phyloP scores from a whole-genome alignment of 257 asterid species.

The Solanum bukasovii region DNA sequence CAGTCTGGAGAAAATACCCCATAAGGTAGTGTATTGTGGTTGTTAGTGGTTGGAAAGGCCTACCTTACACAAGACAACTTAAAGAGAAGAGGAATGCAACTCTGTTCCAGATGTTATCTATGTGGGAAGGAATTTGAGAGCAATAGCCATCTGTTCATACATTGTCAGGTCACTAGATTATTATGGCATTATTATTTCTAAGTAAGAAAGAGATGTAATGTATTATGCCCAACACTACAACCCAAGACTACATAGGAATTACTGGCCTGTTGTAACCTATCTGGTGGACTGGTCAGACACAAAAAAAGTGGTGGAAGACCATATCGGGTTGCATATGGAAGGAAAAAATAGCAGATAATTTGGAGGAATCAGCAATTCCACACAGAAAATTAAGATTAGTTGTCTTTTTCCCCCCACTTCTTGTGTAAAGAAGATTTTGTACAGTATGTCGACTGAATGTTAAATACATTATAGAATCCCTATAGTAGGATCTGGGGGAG shows the following conservation, averaged over 20 bases:
- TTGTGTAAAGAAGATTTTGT: background rate
- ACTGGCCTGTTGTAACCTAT: background rate
- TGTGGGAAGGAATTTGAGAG: background rate
- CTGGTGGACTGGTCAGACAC: background rate
- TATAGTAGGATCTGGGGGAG: background rate
- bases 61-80: background rate
- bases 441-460: background rate
- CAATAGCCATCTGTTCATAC: background rate
- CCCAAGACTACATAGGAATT: background rate
- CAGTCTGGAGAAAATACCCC: background rate
- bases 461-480: background rate
- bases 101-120: background rate
- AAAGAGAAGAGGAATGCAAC: background rate
- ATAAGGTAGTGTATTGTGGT: background rate
- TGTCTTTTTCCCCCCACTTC: background rate
- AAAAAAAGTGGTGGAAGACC: background rate
- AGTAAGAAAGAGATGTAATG: background rate
- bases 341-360: background rate
- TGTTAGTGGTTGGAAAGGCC: background rate
- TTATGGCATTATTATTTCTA: background rate
- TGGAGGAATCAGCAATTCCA: background rate
- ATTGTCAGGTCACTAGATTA: background rate
- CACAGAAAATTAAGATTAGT: background rate
- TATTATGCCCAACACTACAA: background rate
- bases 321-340: background rate